Percentiles rank a stretch among this genome's conserved stretches.
Conservation (phyloP, 2,329 filamentous ascomycete genomes). For the Botrytis deweyae region DNA sequence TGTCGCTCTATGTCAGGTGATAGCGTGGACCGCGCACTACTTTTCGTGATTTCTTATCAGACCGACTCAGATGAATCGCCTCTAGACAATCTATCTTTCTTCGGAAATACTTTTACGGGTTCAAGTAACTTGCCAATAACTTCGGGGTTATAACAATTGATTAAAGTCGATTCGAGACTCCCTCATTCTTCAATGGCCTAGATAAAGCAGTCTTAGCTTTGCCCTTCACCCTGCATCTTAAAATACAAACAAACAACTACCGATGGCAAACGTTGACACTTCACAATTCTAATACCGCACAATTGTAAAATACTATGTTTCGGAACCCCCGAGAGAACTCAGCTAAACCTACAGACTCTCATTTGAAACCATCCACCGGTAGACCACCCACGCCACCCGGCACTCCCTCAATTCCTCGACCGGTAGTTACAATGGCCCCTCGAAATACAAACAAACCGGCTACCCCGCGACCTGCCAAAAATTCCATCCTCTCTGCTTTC, state of each 20-base stretch:
- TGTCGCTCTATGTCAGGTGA: neutral
- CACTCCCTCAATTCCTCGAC: conserved; percentile 18
- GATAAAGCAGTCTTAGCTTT: neutral
- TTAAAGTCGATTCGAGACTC: neutral
- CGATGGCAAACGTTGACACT: neutral
- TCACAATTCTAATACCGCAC: neutral
- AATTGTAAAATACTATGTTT: conserved; percentile 46
- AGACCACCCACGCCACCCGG: conserved; percentile 52
- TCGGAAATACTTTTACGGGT: neutral
- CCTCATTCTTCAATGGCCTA: neutral
- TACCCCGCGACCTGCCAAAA: conserved; percentile 35
- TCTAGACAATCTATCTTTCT: neutral
- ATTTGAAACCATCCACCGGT: conserved; percentile 48
- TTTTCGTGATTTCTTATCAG: neutral
- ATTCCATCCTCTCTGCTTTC: conserved; percentile 29
- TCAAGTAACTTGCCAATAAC: neutral
- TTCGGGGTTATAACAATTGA: neutral
- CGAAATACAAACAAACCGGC: conserved; percentile 36
- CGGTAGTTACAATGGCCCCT: conserved; percentile 29
- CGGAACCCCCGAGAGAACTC: conserved; percentile 53
- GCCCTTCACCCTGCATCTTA: neutral
- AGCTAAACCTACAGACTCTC: conserved; percentile 38
- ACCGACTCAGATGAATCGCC: neutral
- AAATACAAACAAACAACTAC: neutral
- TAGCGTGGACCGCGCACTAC: neutral